Conservation (phyloP, 192 early-diverging fungal species). For the Gonapodya prolifera region DNA sequence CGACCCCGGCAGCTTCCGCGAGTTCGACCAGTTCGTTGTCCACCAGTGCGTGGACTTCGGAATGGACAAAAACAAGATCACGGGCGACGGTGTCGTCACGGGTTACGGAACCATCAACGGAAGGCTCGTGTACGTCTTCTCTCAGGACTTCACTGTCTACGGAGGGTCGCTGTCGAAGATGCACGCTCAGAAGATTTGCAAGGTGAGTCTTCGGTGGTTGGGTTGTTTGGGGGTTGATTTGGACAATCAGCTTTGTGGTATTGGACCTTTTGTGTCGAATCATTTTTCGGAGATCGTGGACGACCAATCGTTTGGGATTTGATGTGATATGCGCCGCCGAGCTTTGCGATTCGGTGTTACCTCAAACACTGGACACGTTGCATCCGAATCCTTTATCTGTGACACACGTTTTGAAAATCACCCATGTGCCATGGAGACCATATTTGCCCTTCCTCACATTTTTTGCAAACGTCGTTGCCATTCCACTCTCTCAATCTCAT, state of each 20-base stretch:
- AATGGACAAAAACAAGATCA: slow-evolving; percentile 69
- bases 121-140: slow-evolving; percentile 78
- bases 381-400: no score
- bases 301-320: no score
- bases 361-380: no score
- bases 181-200: slow-evolving; percentile 86
- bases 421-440: no score
- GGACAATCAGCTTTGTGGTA: not conserved
- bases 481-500: not conserved
- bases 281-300: no score
- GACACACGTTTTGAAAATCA: no score
- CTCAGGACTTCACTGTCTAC: slow-evolving; percentile 87
- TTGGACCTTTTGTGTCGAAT: not conserved
- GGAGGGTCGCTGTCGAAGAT: slow-evolving; percentile 81
- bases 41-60: slow-evolving; percentile 87
- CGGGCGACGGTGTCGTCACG: slow-evolving; percentile 91
- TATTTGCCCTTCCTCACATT: no score
- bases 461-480: not conserved
- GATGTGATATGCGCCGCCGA: no score
- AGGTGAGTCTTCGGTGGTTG: slow-evolving; percentile 40
- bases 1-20: slow-evolving; percentile 72
- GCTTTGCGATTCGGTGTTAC: no score
- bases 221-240: not conserved
- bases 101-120: slow-evolving; percentile 91
- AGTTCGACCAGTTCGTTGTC: slow-evolving; percentile 88